Evolutionary conservation across 1,284 basidiomycete species (phyloP), one percentile per base, ranked within the genome.

Genomic region (Cutaneotrichosporon arboriforme): DNA sequence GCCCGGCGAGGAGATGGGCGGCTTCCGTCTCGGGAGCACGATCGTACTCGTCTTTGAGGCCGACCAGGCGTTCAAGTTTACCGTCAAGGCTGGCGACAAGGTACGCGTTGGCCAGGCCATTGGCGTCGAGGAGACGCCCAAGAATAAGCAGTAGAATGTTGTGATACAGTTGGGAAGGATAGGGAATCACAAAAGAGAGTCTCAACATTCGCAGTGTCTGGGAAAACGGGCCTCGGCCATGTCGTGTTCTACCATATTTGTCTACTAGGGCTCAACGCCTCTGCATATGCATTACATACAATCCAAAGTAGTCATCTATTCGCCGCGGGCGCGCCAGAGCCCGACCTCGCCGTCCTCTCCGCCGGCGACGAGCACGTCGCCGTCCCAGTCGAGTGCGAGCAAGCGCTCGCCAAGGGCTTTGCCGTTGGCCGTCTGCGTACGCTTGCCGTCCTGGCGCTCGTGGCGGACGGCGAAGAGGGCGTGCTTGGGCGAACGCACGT

Each of bases 11-110:
- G 93, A 98, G 77, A 92, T 97, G 88, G 94, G 94, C 45, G 93
- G 92, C 0, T 99, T 99, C 78, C 86, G 85, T 66, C 80, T 99
- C 2, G 96, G 94, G 1, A 90, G 87, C 70, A 98, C 94, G 3
- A 87, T 99, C 65, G 94, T 99, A 18, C 80, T 99, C 42, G 89
- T 98, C 2, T 97, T 97, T 67, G 96, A 98, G 77, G 94, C 93
- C 0, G 93, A 96, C 0, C 78, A 81, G 55, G 77, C 84, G 38
- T 97, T 93, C 70, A 81, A 84, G 68, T 97, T 97, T 67, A 73
- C 77, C 2, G 80, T 94, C n/a, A 78, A 85, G 62, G 80, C 85
- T 0, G 90, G 91, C 2, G 82, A 94, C 71, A 89, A 87, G 74
- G 83, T 97, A 62, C 87, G 85, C 70, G 90, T 97, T 31, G 94